Percentiles rank a stretch among this genome's conserved stretches.
phyloP scores from a whole-genome alignment of 2,329 filamentous ascomycete species.

The Daldinia eschscholtzii region DNA sequence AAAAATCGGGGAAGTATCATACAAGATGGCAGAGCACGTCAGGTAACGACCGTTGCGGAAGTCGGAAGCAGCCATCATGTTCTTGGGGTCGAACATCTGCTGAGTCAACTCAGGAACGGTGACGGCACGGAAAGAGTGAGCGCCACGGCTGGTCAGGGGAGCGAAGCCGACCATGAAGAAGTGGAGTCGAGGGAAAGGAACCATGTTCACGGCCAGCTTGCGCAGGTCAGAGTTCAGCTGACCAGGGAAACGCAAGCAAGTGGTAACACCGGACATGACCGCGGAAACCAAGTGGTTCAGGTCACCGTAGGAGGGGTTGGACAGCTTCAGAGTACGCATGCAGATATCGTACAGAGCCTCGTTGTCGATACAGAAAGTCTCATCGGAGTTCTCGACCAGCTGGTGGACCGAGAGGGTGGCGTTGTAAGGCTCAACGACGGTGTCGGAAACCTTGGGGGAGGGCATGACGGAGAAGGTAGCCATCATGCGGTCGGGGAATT shows the following conservation, averaged over 20 bases:
- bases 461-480: slow-evolving; percentile 99
- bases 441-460: slow-evolving; percentile 99
- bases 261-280: slow-evolving; percentile 99
- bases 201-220: slow-evolving; percentile 99
- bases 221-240: slow-evolving; percentile 99
- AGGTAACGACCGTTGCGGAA: slow-evolving; percentile 99
- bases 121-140: slow-evolving; percentile 96
- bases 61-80: slow-evolving; percentile 99
- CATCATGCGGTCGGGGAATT: slow-evolving; percentile 99
- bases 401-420: slow-evolving; percentile 99
- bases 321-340: slow-evolving; percentile 99
- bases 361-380: slow-evolving; percentile 99
- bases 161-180: slow-evolving; percentile 99
- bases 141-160: slow-evolving; percentile 92
- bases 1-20: slow-evolving; percentile 54
- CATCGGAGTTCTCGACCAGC: slow-evolving; percentile 99
- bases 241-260: slow-evolving; percentile 98
- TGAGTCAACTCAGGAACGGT: slow-evolving; percentile 98
- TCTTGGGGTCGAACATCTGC: slow-evolving; percentile 99
- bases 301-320: slow-evolving; percentile 98
- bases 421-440: slow-evolving; percentile 99
- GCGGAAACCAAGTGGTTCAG: slow-evolving; percentile 99
- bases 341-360: slow-evolving; percentile 99
- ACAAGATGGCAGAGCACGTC: slow-evolving; percentile 99
- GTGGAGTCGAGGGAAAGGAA: slow-evolving; percentile 99